Percentiles rank a stretch among this genome's conserved stretches.
Evolutionary conservation across 441 rosid species (phyloP).

Genomic region (Adansonia madagascariensis): DNA sequence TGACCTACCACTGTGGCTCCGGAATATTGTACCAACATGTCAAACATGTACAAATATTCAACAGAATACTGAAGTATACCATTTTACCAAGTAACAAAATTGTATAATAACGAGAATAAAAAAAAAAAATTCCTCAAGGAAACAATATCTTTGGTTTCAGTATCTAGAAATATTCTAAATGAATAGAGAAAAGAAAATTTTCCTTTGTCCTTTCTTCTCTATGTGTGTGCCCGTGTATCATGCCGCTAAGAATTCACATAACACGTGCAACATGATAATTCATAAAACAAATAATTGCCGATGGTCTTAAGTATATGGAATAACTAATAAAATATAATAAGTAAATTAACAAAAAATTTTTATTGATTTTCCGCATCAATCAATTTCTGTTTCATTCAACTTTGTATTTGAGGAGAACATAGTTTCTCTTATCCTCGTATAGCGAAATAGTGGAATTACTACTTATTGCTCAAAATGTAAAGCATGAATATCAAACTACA

Average conservation of each 20-base stretch:
- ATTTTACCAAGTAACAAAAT: not conserved
- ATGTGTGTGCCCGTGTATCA: not conserved
- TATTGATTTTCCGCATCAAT: not conserved
- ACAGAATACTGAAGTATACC: not conserved
- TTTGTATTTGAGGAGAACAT: not conserved
- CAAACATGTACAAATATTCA: not conserved
- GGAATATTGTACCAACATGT: not conserved
- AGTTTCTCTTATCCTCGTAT: not conserved
- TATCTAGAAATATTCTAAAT: not conserved
- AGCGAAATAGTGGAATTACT: not conserved
- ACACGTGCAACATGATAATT: not conserved
- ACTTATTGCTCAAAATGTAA: not conserved
- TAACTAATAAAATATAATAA: not conserved
- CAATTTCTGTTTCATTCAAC: not conserved
- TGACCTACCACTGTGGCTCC: slow-evolving; percentile 2
- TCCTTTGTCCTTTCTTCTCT: not conserved
- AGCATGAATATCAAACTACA: not conserved
- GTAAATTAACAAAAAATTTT: not conserved
- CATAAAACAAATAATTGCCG: not conserved
- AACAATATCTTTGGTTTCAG: not conserved
- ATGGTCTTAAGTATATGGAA: not conserved
- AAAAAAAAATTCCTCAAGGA: not conserved
- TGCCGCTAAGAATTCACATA: not conserved
- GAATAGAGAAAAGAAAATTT: not conserved
- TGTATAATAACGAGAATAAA: not conserved